These are phyloP conservation scores for Fusarium floridanum DNA, from an alignment of 2,329 filamentous ascomycete genomes.

Conservation along the genomic window DNA sequence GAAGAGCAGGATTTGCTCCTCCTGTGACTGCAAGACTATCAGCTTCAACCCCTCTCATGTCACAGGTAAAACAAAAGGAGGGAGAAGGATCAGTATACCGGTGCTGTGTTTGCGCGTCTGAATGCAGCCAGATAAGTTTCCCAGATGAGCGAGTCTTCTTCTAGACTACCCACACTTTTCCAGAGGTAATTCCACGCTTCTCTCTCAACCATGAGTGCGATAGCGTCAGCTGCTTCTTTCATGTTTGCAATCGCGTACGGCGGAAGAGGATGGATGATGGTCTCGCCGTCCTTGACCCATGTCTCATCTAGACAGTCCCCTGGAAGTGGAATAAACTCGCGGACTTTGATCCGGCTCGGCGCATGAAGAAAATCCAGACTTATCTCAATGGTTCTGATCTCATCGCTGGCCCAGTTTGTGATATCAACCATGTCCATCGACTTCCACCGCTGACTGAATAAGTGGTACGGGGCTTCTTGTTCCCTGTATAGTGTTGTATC, in stretches of 20 bases:
- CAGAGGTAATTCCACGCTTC: neutral
- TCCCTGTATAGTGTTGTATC: conserved; percentile 5
- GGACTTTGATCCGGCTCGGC: neutral
- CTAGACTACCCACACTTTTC: neutral
- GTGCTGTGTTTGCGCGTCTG: neutral
- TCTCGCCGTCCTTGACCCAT: neutral
- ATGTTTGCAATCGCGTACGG: conserved; percentile 6
- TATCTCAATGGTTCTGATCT: conserved; percentile 7
- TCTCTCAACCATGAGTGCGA: neutral
- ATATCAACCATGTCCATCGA: conserved; percentile 29
- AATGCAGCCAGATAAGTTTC: conserved; percentile 1
- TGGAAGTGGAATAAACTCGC: neutral
- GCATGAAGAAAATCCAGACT: conserved; percentile 2
- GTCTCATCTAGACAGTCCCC: conserved; percentile 5
- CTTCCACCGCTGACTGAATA: conserved; percentile 16
- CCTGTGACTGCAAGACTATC: neutral
- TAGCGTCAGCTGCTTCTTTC: neutral
- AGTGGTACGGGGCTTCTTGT: conserved; percentile 6
- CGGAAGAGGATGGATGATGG: neutral
- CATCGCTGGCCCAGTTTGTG: conserved; percentile 15
- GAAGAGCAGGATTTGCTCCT: neutral
- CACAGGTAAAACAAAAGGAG: neutral
- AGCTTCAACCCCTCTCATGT: neutral
- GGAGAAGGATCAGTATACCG: neutral
- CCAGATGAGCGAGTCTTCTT: neutral